These are phyloP conservation scores for Rhodamnia rubescens DNA, from an alignment of 345 rosid genomes.

Conservation along the genomic window DNA sequence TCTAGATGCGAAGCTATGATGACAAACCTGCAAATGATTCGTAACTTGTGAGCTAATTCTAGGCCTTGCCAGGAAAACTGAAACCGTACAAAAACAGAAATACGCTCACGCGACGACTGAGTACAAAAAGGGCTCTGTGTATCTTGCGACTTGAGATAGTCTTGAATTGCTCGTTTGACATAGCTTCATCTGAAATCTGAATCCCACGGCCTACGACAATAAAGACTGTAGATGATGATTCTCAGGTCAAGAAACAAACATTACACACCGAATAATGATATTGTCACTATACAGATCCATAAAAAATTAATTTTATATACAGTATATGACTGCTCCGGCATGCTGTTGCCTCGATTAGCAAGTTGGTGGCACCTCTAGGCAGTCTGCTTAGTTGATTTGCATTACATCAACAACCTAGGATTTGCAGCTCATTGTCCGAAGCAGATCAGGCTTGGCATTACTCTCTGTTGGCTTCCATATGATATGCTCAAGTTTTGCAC, in stretches of 20 bases:
- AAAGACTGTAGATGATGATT: neutral
- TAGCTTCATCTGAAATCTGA: neutral
- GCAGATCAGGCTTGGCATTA: conserved; percentile 25
- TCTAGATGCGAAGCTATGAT: neutral
- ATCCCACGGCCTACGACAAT: neutral
- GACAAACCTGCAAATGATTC: neutral
- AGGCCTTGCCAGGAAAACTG: neutral
- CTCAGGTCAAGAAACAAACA: neutral
- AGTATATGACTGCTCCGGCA: neutral
- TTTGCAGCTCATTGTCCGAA: conserved; percentile 38
- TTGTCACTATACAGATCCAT: neutral
- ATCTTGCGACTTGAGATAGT: neutral
- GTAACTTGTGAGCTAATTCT: neutral
- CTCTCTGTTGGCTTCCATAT: conserved; percentile 67
- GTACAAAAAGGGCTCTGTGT: neutral
- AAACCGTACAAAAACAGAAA: neutral
- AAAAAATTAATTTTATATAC: neutral
- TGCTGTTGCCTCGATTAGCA: neutral
- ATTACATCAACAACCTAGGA: conserved; percentile 11
- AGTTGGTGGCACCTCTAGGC: neutral
- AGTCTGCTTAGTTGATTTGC: conserved; percentile 3
- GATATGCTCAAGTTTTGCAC: conserved; percentile 55
- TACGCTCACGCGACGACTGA: neutral
- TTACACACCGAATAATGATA: neutral
- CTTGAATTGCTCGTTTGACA: neutral